phyloP scores from a whole-genome alignment of 2,329 filamentous ascomycete genomes.

The Sporothrix euskadiensis region DNA sequence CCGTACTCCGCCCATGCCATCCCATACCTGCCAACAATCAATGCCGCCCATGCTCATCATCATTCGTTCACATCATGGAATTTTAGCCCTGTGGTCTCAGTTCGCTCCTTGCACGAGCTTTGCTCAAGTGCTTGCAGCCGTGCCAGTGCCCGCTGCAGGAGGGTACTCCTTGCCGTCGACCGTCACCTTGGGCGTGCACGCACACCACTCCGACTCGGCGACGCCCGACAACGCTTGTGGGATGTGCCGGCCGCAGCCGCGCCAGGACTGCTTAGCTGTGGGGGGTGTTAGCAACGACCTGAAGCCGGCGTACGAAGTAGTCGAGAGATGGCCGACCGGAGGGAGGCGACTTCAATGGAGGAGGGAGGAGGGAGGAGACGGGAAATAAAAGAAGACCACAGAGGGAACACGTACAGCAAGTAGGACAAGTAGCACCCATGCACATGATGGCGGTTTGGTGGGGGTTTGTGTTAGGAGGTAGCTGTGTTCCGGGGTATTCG shows the following conservation, averaged over 20 bases:
- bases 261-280: slow-evolving; percentile 51
- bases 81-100: not conserved
- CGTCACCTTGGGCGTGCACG: slow-evolving; percentile 48
- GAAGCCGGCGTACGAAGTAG: slow-evolving; percentile 26
- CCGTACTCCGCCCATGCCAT: not conserved
- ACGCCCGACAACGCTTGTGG: slow-evolving; percentile 47
- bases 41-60: not conserved
- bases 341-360: not conserved
- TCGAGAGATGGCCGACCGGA: slow-evolving; percentile 26
- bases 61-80: not conserved
- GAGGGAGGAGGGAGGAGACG: too few relatives aligned
- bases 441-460: slow-evolving; percentile 42
- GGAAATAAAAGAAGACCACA: too few relatives aligned
- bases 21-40: not conserved
- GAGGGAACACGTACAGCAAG: slow-evolving; percentile 43
- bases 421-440: slow-evolving; percentile 44
- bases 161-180: slow-evolving; percentile 50
- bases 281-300: not conserved
- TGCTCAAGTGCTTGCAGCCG: not conserved
- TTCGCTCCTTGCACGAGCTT: slow-evolving; percentile 26
- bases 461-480: not conserved
- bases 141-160: slow-evolving; percentile 43
- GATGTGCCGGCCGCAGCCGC: slow-evolving; percentile 52
- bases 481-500: not conserved
- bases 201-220: slow-evolving; percentile 51